Evolutionary conservation across 2,329 filamentous ascomycete species (phyloP), one percentile per base, ranked within the genome.

Genomic region (Cyphellophora europaea): DNA sequence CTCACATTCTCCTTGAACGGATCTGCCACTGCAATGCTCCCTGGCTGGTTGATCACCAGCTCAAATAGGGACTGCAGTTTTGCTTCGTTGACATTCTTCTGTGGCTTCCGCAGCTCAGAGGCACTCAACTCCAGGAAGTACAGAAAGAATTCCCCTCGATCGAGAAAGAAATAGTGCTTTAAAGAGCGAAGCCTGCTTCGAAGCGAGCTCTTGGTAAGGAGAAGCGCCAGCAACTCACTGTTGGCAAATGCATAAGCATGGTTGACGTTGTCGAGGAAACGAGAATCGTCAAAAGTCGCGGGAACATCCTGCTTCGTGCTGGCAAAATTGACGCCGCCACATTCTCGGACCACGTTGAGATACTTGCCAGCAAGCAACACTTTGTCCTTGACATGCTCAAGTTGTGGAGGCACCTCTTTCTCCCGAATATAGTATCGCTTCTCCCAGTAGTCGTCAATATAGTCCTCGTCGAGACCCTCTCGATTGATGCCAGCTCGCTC

Each of bases 381-480:
- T 59, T 95, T 95, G 48, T 93, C 88, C 55, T 91, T 91, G 47
- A 96, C 82, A 17, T 74, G 78, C 54, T 91, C 82, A 4, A 98
- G 72, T 54, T 98, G 91, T 6, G 89, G 88, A 3, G 91, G 91
- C 1, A 96, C 79, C 41, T 94, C 83, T 32, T 85, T 78, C 42
- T 94, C 86, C 40, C 91, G 80, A 43, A 98, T 82, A 4, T 91
- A 96, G 55, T 98, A 98, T 44, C 91, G 74, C 53, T 93, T 86
- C 57, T 98, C 91, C 91, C 91, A 98, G 58, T 98, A 98, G 53
- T 98, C 91, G 56, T 98, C 91, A 0, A 89, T 98, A 53, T 96
- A 98, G 57, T 98, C 91, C 54, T 94, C 81, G 53, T 96, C 87
- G 3, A 98, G 66, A 40, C 84, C 74, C 56, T 96, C 91, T 27